Percentiles rank a stretch among this genome's conserved stretches.
Evolutionary conservation across 805 yeast species (phyloP).

Genomic region (Candida tammaniensis): DNA sequence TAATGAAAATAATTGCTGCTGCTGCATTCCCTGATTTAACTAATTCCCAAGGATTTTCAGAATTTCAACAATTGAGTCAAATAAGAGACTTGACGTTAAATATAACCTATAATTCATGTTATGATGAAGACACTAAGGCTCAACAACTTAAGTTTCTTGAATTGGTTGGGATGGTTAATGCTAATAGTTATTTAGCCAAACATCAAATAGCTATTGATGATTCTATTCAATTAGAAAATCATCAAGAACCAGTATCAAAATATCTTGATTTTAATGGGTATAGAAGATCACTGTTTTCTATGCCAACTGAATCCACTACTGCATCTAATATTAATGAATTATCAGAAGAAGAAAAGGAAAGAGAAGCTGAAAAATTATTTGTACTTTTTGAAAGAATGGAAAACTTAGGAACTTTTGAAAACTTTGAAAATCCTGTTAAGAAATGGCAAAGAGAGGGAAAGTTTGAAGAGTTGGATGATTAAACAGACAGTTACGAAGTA

Average conservation of each 20-base stretch:
- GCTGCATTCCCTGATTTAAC: constrained; percentile 6
- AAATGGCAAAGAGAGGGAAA: constrained; percentile 34
- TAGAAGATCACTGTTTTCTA: constrained; percentile 2
- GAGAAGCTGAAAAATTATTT: constrained; percentile 44
- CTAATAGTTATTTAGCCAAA: constrained; percentile 13
- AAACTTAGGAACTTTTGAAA: constrained; percentile 30
- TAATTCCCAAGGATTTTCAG: constrained; percentile 8
- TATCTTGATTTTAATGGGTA: constrained; percentile 10
- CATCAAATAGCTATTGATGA: constrained; percentile 14
- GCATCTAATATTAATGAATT: constrained; percentile 15
- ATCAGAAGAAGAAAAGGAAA: constrained; percentile 42
- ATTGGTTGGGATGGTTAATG: constrained; percentile 20
- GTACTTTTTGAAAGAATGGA: constrained; percentile 40
- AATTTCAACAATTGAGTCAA: constrained; percentile 9
- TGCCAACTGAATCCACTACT: background rate
- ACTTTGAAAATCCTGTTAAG: constrained; percentile 38
- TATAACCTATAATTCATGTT: constrained; percentile 16
- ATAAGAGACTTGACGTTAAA: constrained; percentile 15
- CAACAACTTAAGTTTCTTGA: constrained; percentile 17
- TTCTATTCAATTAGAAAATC: constrained; percentile 14
- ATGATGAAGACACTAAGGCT: constrained; percentile 9
- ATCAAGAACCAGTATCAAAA: constrained; percentile 16
- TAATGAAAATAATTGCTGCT: constrained; percentile 11
- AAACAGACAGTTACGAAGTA: background rate
- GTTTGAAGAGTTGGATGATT: constrained; percentile 20